Conservation (phyloP, 2,329 filamentous ascomycete genomes). For the Pseudogymnoascus sp. region DNA sequence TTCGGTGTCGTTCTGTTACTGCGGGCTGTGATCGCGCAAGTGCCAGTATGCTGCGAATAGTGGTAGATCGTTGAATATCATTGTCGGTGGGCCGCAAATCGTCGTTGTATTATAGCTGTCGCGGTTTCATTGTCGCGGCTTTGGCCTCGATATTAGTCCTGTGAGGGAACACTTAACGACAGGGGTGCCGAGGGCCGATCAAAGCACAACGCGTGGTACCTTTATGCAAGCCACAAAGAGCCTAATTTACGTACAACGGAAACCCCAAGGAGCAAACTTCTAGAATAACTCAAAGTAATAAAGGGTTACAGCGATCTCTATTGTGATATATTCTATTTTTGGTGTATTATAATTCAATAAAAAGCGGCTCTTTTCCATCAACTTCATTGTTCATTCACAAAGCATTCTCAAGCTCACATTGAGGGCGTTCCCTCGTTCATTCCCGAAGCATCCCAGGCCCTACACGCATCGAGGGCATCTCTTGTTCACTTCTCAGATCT, state of each 20-base stretch:
- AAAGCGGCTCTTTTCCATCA: not conserved
- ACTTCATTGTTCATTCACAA: not conserved
- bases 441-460: not conserved
- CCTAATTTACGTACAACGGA: not conserved
- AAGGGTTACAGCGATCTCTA: not conserved
- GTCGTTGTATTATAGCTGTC: conserved; percentile 8
- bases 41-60: conserved; percentile 3
- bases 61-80: not conserved
- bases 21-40: conserved; percentile 6
- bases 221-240: conserved; percentile 7
- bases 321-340: not conserved
- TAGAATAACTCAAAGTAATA: not conserved
- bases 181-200: conserved; percentile 7
- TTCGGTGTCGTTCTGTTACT: conserved; percentile 10
- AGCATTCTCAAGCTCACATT: not conserved
- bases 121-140: conserved; percentile 4
- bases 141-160: conserved; percentile 7
- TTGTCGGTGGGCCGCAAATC: not conserved
- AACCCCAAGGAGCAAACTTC: not conserved
- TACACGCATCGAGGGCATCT: no score
- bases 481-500: not conserved
- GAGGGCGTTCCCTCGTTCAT: not conserved
- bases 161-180: conserved; percentile 9
- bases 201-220: not conserved
- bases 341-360: not conserved